Base-by-base conservation (phyloP, 2,329 filamentous ascomycete genomes). In the Trichoderma polysporum region DNA sequence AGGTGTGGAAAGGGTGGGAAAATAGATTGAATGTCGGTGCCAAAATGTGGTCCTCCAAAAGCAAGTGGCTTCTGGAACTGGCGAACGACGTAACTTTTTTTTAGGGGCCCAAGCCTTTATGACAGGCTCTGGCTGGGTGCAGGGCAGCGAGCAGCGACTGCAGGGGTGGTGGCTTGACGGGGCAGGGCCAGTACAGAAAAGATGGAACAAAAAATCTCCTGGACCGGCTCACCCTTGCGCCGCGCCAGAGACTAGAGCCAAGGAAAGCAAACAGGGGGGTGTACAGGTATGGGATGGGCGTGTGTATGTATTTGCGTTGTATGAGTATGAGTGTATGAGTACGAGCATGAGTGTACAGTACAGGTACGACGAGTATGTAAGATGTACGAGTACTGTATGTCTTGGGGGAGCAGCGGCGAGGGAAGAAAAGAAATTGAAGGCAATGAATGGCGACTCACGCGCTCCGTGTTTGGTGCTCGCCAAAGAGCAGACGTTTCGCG, bases 61-160 rank as follows among this genome's bases (percentile, higher is more conserved):
- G 33, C 54, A 66, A 67, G 56, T 61, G 56, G 41, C 54, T 66
- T 57, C 56, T 67, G 39, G 58, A 67, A 66, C 66, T 56, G 59
- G 52, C 52, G 27, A 62, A 68, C 69, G 69, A 69, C 68, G 69
- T 70, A 70, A 67, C 58, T 54, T 62, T 67, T 52, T 69, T 69
- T 70, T 70, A 70, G 69, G 69, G 68, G 69, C 66, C 69, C 69
- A 69, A 64, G 69, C 65, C 65, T 70, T 67, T 65, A 67, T 58
- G 66, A 64, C 66, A 65, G 66, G 66, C 49, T 29, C 45, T 58
- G 47, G 65, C 33, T 54, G 57, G 45, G 56, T 62, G 68, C 61
- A 67, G 66, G 47, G 58, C 59, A 67, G 49, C 29, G 49, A 19
- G 58, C 59, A 67, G 39, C 41, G 41, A 33, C 31, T 31, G 59